Conservation (phyloP, 2,329 filamentous ascomycete genomes). For the Zymoseptoria brevis region DNA sequence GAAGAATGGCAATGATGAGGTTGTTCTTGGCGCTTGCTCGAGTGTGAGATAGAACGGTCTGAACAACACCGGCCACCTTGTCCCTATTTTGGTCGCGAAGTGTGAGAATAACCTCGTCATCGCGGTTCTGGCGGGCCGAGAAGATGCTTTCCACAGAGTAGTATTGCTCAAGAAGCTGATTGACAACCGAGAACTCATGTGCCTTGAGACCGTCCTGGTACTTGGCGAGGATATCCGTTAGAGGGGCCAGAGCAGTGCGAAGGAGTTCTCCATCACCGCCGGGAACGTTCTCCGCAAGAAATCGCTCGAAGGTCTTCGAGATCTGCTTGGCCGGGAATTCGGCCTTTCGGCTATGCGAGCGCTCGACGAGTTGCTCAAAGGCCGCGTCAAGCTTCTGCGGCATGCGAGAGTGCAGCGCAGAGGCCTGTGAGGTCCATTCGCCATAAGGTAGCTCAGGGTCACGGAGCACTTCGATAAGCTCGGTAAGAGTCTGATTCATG, state of each 20-base stretch:
- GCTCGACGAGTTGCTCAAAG: constrained; percentile 79
- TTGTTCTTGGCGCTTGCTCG: constrained; percentile 91
- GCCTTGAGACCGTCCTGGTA: constrained; percentile 85
- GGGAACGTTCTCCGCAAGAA: constrained; percentile 69
- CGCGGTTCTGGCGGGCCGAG: constrained; percentile 72
- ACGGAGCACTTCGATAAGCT: constrained; percentile 82
- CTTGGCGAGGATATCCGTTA: constrained; percentile 67
- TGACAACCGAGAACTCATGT: constrained; percentile 79
- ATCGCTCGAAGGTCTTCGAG: constrained; percentile 74
- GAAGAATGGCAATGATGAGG: constrained; percentile 80
- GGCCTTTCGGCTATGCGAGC: constrained; percentile 63
- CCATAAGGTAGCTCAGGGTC: constrained; percentile 88
- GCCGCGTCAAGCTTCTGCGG: constrained; percentile 81
- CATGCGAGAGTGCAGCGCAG: constrained; percentile 94
- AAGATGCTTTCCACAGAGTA: constrained; percentile 79
- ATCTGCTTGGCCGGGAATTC: constrained; percentile 93
- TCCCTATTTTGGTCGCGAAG: constrained; percentile 97
- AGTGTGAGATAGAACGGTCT: constrained; percentile 88
- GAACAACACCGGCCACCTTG: constrained; percentile 73
- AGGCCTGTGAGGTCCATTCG: constrained; percentile 93
- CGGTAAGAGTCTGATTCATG: constrained; percentile 78
- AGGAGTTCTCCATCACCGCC: constrained; percentile 66
- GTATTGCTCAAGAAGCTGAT: constrained; percentile 71
- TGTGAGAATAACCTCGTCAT: constrained; percentile 88
- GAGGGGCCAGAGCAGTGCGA: constrained; percentile 62